Base-by-base conservation (phyloP, 108 stramenopile genomes). In the Cyclotella baltica region DNA sequence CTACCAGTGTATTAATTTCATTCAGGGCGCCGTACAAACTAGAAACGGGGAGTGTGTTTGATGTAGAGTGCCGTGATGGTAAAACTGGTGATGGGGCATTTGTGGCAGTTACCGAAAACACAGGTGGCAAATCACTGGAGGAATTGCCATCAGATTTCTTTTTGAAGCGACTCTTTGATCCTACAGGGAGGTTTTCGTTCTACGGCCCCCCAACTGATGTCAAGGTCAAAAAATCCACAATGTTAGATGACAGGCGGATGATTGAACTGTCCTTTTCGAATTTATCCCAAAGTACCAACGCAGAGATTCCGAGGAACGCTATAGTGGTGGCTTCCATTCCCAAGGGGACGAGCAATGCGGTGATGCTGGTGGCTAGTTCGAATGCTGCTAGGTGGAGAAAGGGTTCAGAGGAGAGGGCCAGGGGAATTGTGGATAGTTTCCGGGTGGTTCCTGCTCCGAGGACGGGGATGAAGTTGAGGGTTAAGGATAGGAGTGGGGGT, bases 201-300 rank as follows among this genome's bases (percentile, higher is more conserved):
- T 94, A 94, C 62, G 93, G 93, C 2, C 84, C 88, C 40, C 93
- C 93, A 28, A 94, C 93, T 0, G 93, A 94, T 77, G 76, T 94
- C 33, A 94, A 92, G 52, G 77, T 94, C 2, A 92, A 90, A 52
- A 85, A 77, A 27, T 73, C 74, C 22, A 67, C 38, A 4, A 75
- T 79, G 28, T 67, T 67, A 10, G 76, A 71, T 27, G 52, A 74
- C 15, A 81, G 84, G 27, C 62, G 86, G 16, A 47, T 87, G 11
- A 50, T 94, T 30, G 93, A 94, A 61, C 55, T 94, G 11, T 72
- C 74, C 23, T 94, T 92, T 62, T 91, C 91, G 0, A 92, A 87
- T 29, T 65, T 94, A 8, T 85, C 84, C 10, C 93, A 94, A 74
- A 79, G 84, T 20, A 92, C 93, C 0, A 86, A 90, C 28, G 83